Percentiles rank a stretch among this genome's conserved stretches.
These are phyloP conservation scores for Huntiella abstrusa DNA, from an alignment of 2,329 filamentous ascomycete species.

Conservation along the genomic window DNA sequence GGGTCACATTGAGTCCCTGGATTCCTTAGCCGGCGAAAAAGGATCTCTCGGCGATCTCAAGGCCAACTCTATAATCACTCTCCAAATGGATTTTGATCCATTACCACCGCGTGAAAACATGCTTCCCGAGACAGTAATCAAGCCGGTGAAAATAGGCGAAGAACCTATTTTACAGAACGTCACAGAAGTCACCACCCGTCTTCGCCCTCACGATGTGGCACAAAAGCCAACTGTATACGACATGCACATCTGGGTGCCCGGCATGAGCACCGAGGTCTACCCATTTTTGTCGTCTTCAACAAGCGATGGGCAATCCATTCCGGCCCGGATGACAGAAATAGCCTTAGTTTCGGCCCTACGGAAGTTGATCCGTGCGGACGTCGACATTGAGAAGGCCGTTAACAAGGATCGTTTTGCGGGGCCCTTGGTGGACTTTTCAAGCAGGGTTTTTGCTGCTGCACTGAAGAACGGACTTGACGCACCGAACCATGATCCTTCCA, in stretches of 20 bases:
- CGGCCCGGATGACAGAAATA: constrained; percentile 4
- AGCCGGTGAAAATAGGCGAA: neutral
- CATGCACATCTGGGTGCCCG: constrained; percentile 4
- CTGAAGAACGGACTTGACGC: neutral
- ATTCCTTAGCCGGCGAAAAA: neutral
- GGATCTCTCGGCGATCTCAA: neutral
- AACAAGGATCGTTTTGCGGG: constrained; percentile 5
- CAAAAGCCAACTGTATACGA: neutral
- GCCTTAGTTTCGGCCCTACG: constrained; percentile 3
- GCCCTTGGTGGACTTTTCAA: constrained; percentile 7
- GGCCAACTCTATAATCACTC: neutral
- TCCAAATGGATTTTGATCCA: constrained; percentile 6
- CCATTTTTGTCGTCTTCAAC: constrained; percentile 4
- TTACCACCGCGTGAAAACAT: neutral
- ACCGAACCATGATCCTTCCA: neutral
- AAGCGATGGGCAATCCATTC: neutral
- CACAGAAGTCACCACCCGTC: neutral
- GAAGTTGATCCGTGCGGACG: neutral
- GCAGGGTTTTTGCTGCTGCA: constrained; percentile 6
- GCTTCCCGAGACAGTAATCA: neutral
- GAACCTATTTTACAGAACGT: neutral
- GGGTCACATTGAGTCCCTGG: neutral
- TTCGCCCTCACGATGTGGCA: neutral
- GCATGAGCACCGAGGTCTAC: constrained; percentile 1
- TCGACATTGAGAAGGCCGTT: neutral